Percentiles rank a stretch among this genome's conserved stretches.
phyloP scores from a whole-genome alignment of 2,329 filamentous ascomycete species.

The Diaporthe sp. region DNA sequence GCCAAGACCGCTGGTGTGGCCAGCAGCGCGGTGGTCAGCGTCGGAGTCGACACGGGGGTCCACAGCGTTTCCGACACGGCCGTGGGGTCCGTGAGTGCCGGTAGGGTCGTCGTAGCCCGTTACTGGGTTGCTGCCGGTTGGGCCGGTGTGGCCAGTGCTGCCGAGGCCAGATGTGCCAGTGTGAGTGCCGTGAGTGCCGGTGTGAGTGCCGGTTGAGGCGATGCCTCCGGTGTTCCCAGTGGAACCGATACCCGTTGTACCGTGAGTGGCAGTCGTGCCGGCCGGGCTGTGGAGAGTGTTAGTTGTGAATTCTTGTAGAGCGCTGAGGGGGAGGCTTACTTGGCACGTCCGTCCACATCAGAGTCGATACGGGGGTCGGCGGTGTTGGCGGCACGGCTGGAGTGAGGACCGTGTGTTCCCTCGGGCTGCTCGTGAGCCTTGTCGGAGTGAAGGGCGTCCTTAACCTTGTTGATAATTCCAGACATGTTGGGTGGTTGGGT shows the following conservation, averaged over 20 bases:
- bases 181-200: slow-evolving; percentile 38
- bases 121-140: background rate
- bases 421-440: slow-evolving; percentile 49
- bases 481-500: slow-evolving; percentile 61
- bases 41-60: slow-evolving; percentile 67
- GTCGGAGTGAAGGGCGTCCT: slow-evolving; percentile 65
- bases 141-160: slow-evolving; percentile 46
- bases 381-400: slow-evolving; percentile 58
- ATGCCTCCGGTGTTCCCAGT: slow-evolving; percentile 45
- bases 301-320: slow-evolving; percentile 42
- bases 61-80: slow-evolving; percentile 58
- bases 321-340: slow-evolving; percentile 36
- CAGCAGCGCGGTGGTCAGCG: slow-evolving; percentile 52
- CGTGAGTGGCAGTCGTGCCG: slow-evolving; percentile 38
- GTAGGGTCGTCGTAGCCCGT: slow-evolving; percentile 39
- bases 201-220: slow-evolving; percentile 38
- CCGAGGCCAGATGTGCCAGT: slow-evolving; percentile 16
- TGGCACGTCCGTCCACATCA: slow-evolving; percentile 57
- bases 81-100: slow-evolving; percentile 57
- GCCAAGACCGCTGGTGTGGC: slow-evolving; percentile 18
- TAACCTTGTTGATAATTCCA: slow-evolving; percentile 70
- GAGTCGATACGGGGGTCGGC: slow-evolving; percentile 64
- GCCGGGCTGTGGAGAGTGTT: slow-evolving; percentile 37
- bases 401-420: slow-evolving; percentile 57
- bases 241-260: background rate